These are phyloP conservation scores for Heritiera littoralis DNA, from an alignment of 345 rosid genomes.

Conservation along the genomic window DNA sequence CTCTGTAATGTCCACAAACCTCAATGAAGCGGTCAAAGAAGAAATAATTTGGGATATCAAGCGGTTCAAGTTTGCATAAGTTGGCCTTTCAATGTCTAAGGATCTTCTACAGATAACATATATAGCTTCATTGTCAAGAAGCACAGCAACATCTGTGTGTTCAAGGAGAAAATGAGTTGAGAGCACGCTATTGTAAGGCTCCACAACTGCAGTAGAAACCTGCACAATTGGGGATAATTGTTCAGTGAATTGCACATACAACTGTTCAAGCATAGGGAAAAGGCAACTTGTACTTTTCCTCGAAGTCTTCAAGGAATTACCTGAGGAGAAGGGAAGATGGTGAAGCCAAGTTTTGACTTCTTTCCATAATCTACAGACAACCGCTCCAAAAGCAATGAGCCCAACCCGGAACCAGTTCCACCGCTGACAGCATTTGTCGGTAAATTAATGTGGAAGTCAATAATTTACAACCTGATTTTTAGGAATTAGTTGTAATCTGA, in stretches of 20 bases:
- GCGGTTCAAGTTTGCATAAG: conserved; percentile 76
- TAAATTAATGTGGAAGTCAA: too few relatives aligned
- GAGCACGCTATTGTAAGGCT: conserved; percentile 81
- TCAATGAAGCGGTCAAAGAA: conserved; percentile 71
- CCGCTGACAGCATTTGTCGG: conserved; percentile 84
- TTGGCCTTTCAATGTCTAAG: conserved; percentile 73
- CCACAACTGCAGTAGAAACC: conserved; percentile 88
- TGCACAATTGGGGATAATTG: conserved; percentile 27
- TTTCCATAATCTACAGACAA: conserved; percentile 88
- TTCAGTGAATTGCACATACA: not conserved
- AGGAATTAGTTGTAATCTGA: too few relatives aligned
- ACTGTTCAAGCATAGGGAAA: conserved; percentile 10
- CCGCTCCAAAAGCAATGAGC: conserved; percentile 77
- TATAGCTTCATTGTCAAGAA: conserved; percentile 83
- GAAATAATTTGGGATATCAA: conserved; percentile 75
- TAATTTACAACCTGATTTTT: too few relatives aligned
- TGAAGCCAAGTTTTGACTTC: conserved; percentile 85
- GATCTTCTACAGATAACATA: conserved; percentile 82
- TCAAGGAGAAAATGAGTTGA: conserved; percentile 85
- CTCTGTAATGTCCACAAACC: conserved; percentile 82
- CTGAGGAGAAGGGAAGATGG: conserved; percentile 85
- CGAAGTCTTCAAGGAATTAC: conserved; percentile 29
- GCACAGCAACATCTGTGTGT: conserved; percentile 78
- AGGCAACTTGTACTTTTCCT: not conserved
- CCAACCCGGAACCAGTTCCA: conserved; percentile 86